Evolutionary conservation across 345 rosid species (phyloP), one percentile per base, ranked within the genome.

Genomic region (Syzygium aqueum): DNA sequence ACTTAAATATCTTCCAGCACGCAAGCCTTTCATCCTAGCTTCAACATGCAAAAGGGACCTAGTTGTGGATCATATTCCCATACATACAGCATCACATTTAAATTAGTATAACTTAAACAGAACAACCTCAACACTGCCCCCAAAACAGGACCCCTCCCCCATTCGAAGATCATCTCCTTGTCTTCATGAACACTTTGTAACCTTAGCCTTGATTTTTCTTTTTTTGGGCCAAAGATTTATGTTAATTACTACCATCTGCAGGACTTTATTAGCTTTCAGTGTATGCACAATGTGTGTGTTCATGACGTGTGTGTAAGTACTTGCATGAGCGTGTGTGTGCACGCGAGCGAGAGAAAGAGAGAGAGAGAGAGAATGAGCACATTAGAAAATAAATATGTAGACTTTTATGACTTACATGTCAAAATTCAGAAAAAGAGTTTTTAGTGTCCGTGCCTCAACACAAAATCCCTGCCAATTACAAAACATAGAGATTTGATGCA

Each of bases 401-500:
- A 61, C 85, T 87, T 86, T 11, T 37, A 73, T 73, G 82, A 73
- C 99, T 89, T 94, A 97, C 99, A 95, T 93, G 93, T 97, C 99
- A 92, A 97, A 97, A 92, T 95, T 96, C 90, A 93, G 98, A 92
- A 97, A 97, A 89, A 97, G 98, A 89, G 91, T 91, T 82, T 91
- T 90, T 87, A 97, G 89, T 56, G 98, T 96, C 87, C 97, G 91
- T 85, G 99, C 98, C 93, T 96, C 99, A 88, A 96, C 96, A 92
- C 99, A 95, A 90, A 97, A 97, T 19, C 99, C 98, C 99, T 97
- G 94, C 86, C 87, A 93, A 85, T 78, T 43, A 85, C 16, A 37
- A 78, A 54, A 53, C 15, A 27, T 46, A 88, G 73, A 52, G 63
- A 53, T 86, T 52, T 46, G 43, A 1, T 50, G 27, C 49, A 73